A percentile compares a stretch with the other conserved stretches of the same genome.
Conservation (phyloP, 495 filamentous ascomycete species). For the Cairneyella variabilis region DNA sequence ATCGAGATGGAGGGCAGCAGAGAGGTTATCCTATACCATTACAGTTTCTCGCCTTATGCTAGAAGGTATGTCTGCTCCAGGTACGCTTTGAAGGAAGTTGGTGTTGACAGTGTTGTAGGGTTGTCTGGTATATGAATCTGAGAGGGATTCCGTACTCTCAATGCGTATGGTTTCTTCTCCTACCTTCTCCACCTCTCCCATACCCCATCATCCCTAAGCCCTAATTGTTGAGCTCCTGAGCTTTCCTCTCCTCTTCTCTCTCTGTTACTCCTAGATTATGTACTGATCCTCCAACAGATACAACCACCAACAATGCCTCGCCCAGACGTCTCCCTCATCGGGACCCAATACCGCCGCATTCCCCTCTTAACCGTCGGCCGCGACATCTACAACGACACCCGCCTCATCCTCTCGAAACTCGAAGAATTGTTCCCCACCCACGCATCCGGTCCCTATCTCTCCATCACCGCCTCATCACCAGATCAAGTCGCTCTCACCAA, state of each 20-base stretch:
- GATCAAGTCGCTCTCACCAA: conserved; percentile 26
- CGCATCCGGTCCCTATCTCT: conserved; percentile 11
- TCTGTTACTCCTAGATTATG: neutral
- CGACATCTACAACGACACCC: conserved; percentile 54
- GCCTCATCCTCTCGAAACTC: conserved; percentile 56
- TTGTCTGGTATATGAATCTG: conserved; percentile 57
- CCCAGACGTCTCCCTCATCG: conserved; percentile 50
- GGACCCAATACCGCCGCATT: conserved; percentile 62
- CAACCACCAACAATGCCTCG: conserved; percentile 59
- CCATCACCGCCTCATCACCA: neutral
- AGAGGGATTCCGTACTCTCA: conserved; percentile 52
- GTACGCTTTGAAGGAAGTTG: neutral
- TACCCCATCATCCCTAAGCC: neutral
- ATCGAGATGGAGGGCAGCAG: conserved; percentile 13
- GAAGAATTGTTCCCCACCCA: conserved; percentile 40
- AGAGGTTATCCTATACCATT: conserved; percentile 51
- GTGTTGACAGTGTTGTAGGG: conserved; percentile 27
- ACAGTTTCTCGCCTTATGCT: conserved; percentile 55
- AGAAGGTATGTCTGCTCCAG: conserved; percentile 8
- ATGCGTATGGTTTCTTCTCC: conserved; percentile 40
- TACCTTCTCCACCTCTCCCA: neutral
- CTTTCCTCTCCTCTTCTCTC: neutral
- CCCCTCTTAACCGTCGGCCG: conserved; percentile 56
- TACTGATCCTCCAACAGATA: conserved; percentile 28
- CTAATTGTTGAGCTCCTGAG: too few species aligned